phyloP scores from a whole-genome alignment of 192 early-diverging fungal species.

The Chytriomyces sp. region DNA sequence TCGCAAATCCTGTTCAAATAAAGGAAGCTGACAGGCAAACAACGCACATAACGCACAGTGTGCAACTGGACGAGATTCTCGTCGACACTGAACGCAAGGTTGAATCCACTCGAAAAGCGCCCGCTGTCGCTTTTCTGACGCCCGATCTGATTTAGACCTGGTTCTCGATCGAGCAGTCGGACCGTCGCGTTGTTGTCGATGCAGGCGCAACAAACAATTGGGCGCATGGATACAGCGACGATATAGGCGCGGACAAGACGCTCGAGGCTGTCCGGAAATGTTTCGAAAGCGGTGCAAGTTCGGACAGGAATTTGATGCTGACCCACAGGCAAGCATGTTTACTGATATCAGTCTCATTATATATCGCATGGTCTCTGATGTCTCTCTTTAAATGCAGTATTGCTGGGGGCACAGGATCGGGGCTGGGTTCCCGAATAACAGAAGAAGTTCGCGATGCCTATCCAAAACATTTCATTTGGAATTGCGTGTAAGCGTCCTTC shows the following conservation, averaged over 20 bases:
- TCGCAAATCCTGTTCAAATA: background rate
- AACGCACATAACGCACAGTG: conserved; percentile 10
- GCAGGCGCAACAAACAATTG: conserved; percentile 52
- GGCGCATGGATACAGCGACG: conserved; percentile 52
- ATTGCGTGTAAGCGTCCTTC: conserved; percentile 37
- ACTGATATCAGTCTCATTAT: background rate
- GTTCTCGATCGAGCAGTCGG: too few species aligned
- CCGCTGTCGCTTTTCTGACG: conserved; percentile 12
- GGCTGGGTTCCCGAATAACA: conserved; percentile 49
- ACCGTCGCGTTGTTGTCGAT: conserved; percentile 16
- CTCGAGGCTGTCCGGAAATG: conserved; percentile 33
- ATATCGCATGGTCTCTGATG: too few species aligned
- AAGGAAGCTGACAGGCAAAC: conserved; percentile 2
- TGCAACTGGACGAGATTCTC: conserved; percentile 34
- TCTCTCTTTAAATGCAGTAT: conserved; percentile 14
- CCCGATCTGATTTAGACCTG: conserved; percentile 17
- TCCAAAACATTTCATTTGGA: conserved; percentile 38
- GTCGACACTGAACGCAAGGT: conserved; percentile 56
- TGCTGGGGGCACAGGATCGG: conserved; percentile 55
- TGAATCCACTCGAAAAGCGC: background rate
- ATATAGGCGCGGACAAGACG: conserved; percentile 28
- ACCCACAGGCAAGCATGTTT: conserved; percentile 36
- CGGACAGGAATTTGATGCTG: conserved; percentile 26
- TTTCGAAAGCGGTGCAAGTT: background rate
- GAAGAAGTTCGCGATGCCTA: conserved; percentile 46